Base-by-base conservation (phyloP, 1,284 basidiomycete species). In the Neonothopanus nambi region DNA sequence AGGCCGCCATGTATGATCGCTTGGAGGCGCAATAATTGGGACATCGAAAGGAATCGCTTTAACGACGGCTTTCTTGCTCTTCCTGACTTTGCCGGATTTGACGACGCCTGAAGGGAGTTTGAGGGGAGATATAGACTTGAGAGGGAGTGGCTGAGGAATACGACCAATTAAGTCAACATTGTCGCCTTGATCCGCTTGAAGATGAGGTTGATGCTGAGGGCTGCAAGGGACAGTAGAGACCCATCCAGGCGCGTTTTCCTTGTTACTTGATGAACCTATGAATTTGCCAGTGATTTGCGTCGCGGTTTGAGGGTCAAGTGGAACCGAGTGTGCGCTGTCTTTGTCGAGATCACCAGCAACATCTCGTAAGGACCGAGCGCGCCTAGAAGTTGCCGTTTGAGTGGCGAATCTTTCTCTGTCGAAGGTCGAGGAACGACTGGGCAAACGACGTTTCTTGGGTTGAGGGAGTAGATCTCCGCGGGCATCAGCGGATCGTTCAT, bases 11-110 rank as follows among this genome's bases (percentile, higher is more conserved):
- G 66, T 61, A 54, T 69, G 58, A 3, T 68, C 64, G 1, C 59
- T 40, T 0, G 82, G 79, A 2, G 81, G 82, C 0, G 80, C 80
- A n/a, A 84, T 76, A 52, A 81, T 71, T 0, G 82, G 80, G 0
- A 83, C 71, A 42, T 55, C 35, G n/a, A 13, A 26, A 9, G 41
- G 24, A 23, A 50, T 45, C 3, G 24, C 26, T 8, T 33, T 40
- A n/a, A 33, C 33, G 9, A 35, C 18, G 2, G n/a, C 2, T 37
- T 42, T 51, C 23, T 30, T 41, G 20, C 11, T 13, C 39, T 28
- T 17, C 24, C 24, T 51, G n/a, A 12, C 12, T 9, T n/a, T 20
- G 15, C n/a, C 15, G 30, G 11, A 3, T 21, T 18, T 18, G 15
- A 30, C 6, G 37, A n/a, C 21, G 33, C 20, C 13, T 18, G 43